Conservation (phyloP, 148 eudicot genomes). For the Cornus suecica region DNA sequence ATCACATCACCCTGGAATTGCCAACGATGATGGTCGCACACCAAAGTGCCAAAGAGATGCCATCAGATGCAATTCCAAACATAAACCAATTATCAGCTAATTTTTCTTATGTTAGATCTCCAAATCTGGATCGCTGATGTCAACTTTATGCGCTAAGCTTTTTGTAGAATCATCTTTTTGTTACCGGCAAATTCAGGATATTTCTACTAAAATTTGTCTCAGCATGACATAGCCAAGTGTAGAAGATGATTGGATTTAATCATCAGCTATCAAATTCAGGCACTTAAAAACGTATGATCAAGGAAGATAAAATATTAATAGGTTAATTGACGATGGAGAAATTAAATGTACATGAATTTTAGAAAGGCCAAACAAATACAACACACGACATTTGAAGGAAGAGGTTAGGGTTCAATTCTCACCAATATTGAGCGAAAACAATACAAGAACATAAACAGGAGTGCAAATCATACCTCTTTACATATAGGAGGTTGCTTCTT, state of each 20-base stretch:
- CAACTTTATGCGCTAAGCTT: background rate
- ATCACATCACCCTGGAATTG: slow-evolving; percentile 67
- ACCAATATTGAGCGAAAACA: background rate
- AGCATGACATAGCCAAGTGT: background rate
- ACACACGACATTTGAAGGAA: background rate
- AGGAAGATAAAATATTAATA: background rate
- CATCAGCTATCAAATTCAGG: background rate
- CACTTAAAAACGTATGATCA: background rate
- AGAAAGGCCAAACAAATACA: background rate
- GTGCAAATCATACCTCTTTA: slow-evolving; percentile 54
- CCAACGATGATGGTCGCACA: background rate
- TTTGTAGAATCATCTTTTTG: background rate
- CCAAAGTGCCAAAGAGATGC: background rate
- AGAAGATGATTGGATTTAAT: background rate
- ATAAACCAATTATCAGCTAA: background rate
- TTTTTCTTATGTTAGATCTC: background rate
- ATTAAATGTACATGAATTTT: background rate
- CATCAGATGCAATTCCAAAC: background rate
- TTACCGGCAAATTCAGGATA: background rate
- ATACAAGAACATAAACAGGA: background rate
- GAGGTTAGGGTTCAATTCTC: background rate
- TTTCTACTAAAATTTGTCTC: background rate
- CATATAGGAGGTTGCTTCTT: slow-evolving; percentile 69
- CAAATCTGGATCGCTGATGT: background rate
- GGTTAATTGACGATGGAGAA: background rate